Conservation (phyloP, 2,329 filamentous ascomycete genomes). For the Fusarium temperatum region DNA sequence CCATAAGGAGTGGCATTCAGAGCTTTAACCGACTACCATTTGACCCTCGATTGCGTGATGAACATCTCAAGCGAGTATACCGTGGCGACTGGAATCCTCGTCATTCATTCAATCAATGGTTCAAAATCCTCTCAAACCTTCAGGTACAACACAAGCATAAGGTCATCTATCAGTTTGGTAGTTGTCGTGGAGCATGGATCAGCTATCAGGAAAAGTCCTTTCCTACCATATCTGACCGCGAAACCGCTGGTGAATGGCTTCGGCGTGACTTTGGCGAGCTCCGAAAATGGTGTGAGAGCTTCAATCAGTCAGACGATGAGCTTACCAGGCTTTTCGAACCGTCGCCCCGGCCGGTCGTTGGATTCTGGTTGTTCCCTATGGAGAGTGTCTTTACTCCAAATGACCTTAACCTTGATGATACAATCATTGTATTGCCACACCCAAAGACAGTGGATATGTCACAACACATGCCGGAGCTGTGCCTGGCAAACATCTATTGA, state of each 20-base stretch:
- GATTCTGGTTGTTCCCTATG: conserved; percentile 7
- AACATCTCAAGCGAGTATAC: neutral
- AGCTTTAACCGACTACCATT: neutral
- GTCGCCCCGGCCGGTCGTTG: neutral
- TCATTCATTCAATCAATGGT: neutral
- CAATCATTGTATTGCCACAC: accelerated
- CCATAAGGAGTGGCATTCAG: neutral
- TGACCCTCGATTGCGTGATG: neutral
- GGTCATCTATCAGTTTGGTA: neutral
- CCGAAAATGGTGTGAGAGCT: neutral
- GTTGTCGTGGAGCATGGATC: neutral
- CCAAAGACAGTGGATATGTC: neutral
- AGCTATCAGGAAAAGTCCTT: accelerated
- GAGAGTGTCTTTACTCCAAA: conserved; percentile 28
- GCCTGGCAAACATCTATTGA: conserved; percentile 15
- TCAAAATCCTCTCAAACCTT: accelerated
- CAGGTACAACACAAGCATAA: neutral
- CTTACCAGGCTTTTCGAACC: neutral
- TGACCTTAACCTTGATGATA: neutral
- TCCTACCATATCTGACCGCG: neutral
- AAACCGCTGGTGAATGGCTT: neutral
- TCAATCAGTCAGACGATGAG: accelerated
- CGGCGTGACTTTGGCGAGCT: accelerated
- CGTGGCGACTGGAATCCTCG: neutral
- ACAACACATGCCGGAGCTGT: conserved; percentile 26